Evolutionary conservation across 345 rosid species (phyloP).

Genomic region (Isatis tinctoria): DNA sequence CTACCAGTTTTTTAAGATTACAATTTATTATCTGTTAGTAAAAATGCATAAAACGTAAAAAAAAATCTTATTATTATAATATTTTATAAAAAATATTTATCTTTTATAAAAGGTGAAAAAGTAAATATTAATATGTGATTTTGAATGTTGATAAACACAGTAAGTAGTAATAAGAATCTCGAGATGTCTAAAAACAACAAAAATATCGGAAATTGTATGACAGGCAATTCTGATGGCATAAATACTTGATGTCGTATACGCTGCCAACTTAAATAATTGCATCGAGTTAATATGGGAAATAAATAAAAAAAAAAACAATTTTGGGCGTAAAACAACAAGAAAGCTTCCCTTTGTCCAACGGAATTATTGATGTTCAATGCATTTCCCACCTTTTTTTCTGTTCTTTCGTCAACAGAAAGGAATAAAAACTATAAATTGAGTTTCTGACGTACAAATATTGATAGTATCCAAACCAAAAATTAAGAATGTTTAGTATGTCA

Average conservation of each 20-base stretch:
- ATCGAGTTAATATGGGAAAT: neutral
- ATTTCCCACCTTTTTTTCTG: neutral
- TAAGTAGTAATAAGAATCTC: too few relatives aligned
- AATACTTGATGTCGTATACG: slow-evolving; percentile 24
- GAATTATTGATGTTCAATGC: slow-evolving; percentile 26
- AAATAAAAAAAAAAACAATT: neutral
- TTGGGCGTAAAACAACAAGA: slow-evolving; percentile 18
- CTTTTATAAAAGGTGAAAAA: too few relatives aligned
- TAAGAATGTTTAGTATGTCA: neutral
- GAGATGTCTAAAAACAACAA: slow-evolving; percentile 5
- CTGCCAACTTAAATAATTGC: slow-evolving; percentile 25
- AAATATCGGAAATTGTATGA: slow-evolving; percentile 26
- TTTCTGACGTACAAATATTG: neutral
- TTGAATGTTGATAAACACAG: too few relatives aligned
- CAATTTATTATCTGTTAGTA: too few relatives aligned
- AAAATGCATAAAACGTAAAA: too few relatives aligned
- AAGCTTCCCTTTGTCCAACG: slow-evolving; percentile 31
- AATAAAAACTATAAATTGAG: neutral
- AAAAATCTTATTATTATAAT: too few relatives aligned
- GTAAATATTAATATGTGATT: too few relatives aligned
- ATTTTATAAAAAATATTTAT: too few relatives aligned
- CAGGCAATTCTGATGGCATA: slow-evolving; percentile 24
- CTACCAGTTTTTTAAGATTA: too few relatives aligned
- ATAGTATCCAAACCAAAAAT: neutral
- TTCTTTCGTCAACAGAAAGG: neutral